phyloP scores from a whole-genome alignment of 306 rosid species.

The Lupinus albus region DNA sequence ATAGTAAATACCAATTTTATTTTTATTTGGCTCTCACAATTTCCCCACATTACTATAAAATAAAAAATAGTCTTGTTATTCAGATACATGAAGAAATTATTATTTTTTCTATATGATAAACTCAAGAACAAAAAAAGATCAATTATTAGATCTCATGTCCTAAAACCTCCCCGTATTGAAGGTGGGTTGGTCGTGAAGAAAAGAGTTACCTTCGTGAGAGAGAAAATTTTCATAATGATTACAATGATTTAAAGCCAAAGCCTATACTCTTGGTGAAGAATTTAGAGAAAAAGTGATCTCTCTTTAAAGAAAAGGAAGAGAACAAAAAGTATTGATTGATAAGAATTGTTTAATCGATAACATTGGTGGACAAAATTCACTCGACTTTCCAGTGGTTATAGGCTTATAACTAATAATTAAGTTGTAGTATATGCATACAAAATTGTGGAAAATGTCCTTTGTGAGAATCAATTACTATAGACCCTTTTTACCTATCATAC shows the following conservation, averaged over 20 bases:
- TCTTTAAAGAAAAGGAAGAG: background rate
- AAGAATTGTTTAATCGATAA: slow-evolving; percentile 23
- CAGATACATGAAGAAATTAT: too few species aligned
- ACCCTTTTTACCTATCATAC: slow-evolving; percentile 39
- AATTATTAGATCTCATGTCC: too few species aligned
- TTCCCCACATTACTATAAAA: too few species aligned
- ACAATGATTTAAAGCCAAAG: background rate
- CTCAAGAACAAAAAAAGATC: too few species aligned
- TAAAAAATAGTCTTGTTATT: too few species aligned
- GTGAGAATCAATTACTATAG: slow-evolving; percentile 31
- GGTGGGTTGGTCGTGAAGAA: too few species aligned
- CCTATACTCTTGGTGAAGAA: background rate
- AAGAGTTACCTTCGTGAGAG: too few species aligned
- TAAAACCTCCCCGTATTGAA: too few species aligned
- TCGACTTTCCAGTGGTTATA: slow-evolving; percentile 27
- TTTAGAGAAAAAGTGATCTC: background rate
- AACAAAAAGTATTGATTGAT: background rate
- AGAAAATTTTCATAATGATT: background rate
- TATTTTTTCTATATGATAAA: too few species aligned
- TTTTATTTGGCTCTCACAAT: too few species aligned
- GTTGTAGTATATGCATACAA: slow-evolving; percentile 1
- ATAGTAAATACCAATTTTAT: too few species aligned
- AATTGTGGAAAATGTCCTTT: slow-evolving; percentile 8
- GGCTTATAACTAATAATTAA: background rate
- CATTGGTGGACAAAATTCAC: slow-evolving; percentile 36